These are phyloP conservation scores for Scenedesmus sp. DNA, from an alignment of 163 green algal species.

Conservation along the genomic window DNA sequence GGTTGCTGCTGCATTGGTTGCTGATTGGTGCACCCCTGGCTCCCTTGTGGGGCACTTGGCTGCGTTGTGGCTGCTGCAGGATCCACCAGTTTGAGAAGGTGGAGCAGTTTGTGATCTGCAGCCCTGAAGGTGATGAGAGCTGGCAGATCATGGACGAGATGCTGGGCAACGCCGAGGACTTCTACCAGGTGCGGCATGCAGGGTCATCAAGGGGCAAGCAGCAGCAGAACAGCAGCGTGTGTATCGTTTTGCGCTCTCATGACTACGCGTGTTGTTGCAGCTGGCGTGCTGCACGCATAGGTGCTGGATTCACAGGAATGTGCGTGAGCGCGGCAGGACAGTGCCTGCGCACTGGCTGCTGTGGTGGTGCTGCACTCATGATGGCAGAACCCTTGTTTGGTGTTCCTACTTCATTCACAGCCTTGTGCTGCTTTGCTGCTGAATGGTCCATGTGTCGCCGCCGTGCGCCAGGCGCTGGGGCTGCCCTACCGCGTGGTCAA, in stretches of 20 bases:
- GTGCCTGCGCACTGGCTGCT: too few relatives aligned
- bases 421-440: not conserved
- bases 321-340: too few relatives aligned
- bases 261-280: too few relatives aligned
- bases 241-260: too few relatives aligned
- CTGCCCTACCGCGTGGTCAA: conserved; percentile 97
- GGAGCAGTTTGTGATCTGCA: conserved; percentile 98
- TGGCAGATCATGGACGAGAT: conserved; percentile 98
- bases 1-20: not conserved
- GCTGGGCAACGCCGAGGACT: conserved; percentile 86
- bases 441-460: not conserved
- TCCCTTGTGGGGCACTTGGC: not conserved
- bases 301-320: too few relatives aligned
- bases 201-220: too few relatives aligned
- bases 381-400: too few relatives aligned
- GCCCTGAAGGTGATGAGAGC: conserved; percentile 84
- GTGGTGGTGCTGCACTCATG: too few relatives aligned
- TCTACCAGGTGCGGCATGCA: conserved; percentile 69
- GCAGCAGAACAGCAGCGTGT: too few relatives aligned
- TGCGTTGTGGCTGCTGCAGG: conserved; percentile 61
- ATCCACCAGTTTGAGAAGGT: conserved; percentile 99
- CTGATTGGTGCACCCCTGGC: not conserved
- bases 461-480: conserved; percentile 73
- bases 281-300: too few relatives aligned
- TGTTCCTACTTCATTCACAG: too few relatives aligned